These are phyloP conservation scores for Silene vulgaris DNA, from an alignment of 179 eudicot genomes.

Conservation along the genomic window DNA sequence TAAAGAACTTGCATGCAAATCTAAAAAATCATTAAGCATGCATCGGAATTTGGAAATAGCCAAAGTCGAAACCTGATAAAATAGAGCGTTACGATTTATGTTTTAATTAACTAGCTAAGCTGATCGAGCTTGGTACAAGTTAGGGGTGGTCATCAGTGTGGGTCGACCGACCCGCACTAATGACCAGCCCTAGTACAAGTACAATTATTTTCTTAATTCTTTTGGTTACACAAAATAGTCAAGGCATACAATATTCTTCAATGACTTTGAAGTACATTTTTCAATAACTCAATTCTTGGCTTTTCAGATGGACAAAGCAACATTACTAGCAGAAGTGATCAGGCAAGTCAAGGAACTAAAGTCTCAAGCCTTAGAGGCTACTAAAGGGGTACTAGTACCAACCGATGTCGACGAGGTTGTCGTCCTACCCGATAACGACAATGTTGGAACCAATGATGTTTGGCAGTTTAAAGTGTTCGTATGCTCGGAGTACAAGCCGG, in stretches of 20 bases:
- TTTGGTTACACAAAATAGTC: background rate
- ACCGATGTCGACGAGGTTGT: slow-evolving; percentile 27
- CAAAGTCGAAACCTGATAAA: too few relatives aligned
- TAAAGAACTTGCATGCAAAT: too few relatives aligned
- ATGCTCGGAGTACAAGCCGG: slow-evolving; percentile 28
- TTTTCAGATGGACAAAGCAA: slow-evolving; percentile 37
- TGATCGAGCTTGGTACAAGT: too few relatives aligned
- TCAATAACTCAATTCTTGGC: background rate
- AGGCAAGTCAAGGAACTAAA: slow-evolving; percentile 27
- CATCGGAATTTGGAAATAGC: too few relatives aligned
- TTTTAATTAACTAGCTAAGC: too few relatives aligned
- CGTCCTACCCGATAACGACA: slow-evolving; percentile 21
- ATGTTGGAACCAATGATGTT: background rate
- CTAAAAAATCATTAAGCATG: too few relatives aligned
- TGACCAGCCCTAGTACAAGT: too few relatives aligned
- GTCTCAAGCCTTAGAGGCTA: slow-evolving; percentile 27
- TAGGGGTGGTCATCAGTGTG: too few relatives aligned
- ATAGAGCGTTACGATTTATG: too few relatives aligned
- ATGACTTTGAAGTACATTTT: background rate
- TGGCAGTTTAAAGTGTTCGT: slow-evolving; percentile 20
- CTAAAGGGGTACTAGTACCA: slow-evolving; percentile 31
- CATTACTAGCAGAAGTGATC: slow-evolving; percentile 30
- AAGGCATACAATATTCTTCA: background rate
- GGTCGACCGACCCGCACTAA: too few relatives aligned
- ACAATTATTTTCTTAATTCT: too few relatives aligned